Percentiles rank a stretch among this genome's conserved stretches.
These are phyloP conservation scores for Escovopsis sp. DNA, from an alignment of 2,329 filamentous ascomycete species.

Conservation along the genomic window DNA sequence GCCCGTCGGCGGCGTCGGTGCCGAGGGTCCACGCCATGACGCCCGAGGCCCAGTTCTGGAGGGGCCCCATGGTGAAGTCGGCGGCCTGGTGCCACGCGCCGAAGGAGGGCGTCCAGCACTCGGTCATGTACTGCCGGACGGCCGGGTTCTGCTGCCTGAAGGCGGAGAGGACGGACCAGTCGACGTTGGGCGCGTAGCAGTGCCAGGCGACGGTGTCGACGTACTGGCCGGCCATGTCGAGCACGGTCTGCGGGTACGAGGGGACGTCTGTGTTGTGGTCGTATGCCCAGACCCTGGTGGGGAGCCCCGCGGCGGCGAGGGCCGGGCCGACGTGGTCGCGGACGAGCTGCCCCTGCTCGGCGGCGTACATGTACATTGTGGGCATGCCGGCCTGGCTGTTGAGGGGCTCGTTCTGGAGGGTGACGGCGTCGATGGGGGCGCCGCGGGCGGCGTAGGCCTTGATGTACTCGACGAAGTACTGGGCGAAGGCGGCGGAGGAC, in stretches of 20 bases:
- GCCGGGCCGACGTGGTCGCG: constrained; percentile 7
- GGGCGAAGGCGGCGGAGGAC: constrained; percentile 19
- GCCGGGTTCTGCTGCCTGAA: constrained; percentile 24
- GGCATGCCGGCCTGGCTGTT: constrained; percentile 6
- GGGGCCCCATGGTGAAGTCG: constrained; percentile 33
- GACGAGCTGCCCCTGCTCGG: constrained; percentile 6
- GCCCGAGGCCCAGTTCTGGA: constrained; percentile 30
- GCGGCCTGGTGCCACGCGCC: constrained; percentile 21
- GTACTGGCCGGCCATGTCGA: constrained; percentile 17
- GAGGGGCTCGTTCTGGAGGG: constrained; percentile 7
- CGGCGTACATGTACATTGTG: constrained; percentile 7
- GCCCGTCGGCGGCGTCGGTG: constrained; percentile 25
- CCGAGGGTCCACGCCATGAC: constrained; percentile 29
- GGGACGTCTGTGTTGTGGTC: constrained; percentile 20
- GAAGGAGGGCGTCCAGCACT: constrained; percentile 26
- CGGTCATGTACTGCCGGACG: constrained; percentile 32
- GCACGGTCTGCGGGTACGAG: constrained; percentile 22
- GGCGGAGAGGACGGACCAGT: constrained; percentile 22
- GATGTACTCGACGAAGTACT: constrained; percentile 16
- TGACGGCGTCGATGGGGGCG: constrained; percentile 6
- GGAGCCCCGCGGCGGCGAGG: constrained; percentile 4
- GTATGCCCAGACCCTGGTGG: constrained; percentile 6
- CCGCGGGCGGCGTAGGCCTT: constrained; percentile 5
- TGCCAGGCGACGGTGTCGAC: constrained; percentile 24
- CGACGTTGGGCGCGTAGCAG: constrained; percentile 20